A percentile compares a stretch with the other conserved stretches of the same genome.
Conservation (phyloP, 2,329 filamentous ascomycete species). For the Botrytis aclada region DNA sequence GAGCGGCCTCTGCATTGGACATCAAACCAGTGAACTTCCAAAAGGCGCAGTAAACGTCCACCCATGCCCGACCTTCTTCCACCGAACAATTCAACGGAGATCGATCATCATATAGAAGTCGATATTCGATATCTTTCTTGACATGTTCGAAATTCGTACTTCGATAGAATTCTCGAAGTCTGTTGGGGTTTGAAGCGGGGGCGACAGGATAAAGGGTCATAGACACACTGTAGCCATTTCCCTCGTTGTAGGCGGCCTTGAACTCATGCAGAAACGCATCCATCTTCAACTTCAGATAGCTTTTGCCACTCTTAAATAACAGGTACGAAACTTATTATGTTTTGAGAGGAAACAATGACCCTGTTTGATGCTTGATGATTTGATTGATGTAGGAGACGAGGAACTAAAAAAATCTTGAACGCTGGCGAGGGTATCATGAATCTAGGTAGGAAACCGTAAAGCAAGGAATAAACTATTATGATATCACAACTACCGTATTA, state of each 20-base stretch:
- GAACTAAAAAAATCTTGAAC: background rate
- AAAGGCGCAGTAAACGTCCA: constrained; percentile 77
- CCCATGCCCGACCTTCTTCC: constrained; percentile 76
- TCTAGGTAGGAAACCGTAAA: background rate
- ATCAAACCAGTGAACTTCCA: constrained; percentile 81
- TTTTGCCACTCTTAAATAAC: background rate
- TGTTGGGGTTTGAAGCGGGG: constrained; percentile 58
- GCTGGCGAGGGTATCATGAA: constrained; percentile 7
- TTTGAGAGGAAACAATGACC: background rate
- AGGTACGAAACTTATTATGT: background rate
- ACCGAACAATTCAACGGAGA: constrained; percentile 38
- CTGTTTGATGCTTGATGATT: background rate
- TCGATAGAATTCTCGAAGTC: constrained; percentile 67
- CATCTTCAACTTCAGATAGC: constrained; percentile 50
- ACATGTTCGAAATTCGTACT: constrained; percentile 61
- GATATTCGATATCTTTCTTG: constrained; percentile 67
- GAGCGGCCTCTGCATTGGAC: constrained; percentile 59
- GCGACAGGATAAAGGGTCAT: constrained; percentile 70
- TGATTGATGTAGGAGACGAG: background rate
- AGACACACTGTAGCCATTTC: constrained; percentile 71
- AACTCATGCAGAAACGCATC: constrained; percentile 73
- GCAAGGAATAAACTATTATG: background rate
- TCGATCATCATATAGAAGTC: constrained; percentile 58
- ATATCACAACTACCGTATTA: background rate
- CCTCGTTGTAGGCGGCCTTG: constrained; percentile 59